phyloP scores from a whole-genome alignment of 129 eudicot species.

The Artemisia argyi region DNA sequence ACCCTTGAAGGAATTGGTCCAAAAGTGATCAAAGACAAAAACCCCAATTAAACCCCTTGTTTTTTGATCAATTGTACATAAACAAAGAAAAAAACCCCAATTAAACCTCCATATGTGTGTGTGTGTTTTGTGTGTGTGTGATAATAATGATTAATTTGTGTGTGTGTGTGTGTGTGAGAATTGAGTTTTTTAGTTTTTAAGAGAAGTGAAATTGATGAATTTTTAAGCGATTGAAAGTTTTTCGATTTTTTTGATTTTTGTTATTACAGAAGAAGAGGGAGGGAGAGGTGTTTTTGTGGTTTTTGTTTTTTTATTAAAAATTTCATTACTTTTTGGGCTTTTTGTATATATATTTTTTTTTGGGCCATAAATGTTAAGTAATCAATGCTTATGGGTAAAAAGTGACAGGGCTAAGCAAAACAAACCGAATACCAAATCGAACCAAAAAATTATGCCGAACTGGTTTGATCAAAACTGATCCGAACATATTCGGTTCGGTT shows the following conservation, averaged over 20 bases:
- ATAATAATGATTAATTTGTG: constrained; percentile 1
- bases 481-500: too few relatives aligned
- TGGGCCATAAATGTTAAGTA: background rate
- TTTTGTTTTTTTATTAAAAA: too few relatives aligned
- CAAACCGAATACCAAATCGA: too few relatives aligned
- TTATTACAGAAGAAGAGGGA: background rate
- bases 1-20: constrained; percentile 33
- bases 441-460: too few relatives aligned
- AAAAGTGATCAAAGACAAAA: constrained; percentile 27
- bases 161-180: too few relatives aligned
- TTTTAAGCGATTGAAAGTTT: background rate
- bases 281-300: background rate
- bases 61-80: constrained; percentile 22
- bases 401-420: too few relatives aligned
- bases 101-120: constrained; percentile 17
- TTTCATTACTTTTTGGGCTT: background rate
- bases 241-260: background rate
- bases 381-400: too few relatives aligned
- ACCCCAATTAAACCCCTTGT: constrained; percentile 43
- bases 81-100: constrained; percentile 38
- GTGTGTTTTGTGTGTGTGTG: too few relatives aligned
- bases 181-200: too few relatives aligned
- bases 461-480: too few relatives aligned
- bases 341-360: too few relatives aligned
- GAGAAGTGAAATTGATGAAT: background rate